Evolutionary conservation across 2,329 filamentous ascomycete species (phyloP), one percentile per base, ranked within the genome.

Genomic region (Pezicula carpinea): DNA sequence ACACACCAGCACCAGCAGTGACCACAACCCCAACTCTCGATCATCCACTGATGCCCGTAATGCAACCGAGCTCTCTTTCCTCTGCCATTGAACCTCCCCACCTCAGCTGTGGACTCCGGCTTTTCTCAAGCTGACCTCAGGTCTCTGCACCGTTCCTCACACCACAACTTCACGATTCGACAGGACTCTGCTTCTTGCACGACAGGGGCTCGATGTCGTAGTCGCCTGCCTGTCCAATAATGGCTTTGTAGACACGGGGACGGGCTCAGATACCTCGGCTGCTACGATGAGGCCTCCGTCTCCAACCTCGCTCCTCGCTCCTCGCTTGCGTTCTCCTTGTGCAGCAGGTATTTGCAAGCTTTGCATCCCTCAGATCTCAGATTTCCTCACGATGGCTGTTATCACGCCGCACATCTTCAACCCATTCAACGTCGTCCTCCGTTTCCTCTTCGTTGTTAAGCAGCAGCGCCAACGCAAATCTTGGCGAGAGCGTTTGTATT

Each of bases 321-420:
- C 34, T 36, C 17, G 34, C 34, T 36, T 36, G 34, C n/a, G 17
- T 36, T 36, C 17, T 36, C 34, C 34, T 36, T 36, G 34, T 36
- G 17, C 34, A 36, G 17, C 34, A 36, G 34, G 34, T 36, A 36
- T 36, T n/a, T 36, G 34, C 34, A 36, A 36, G 34, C 34, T 36
- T n/a, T 17, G 34, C 11, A 36, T 36, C n/a, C n/a, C 14, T 36
- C 11, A 36, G 11, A 36, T 36, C 34, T 36, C 34, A 36, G 14
- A 36, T 36, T 36, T 36, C 34, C 17, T 36, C 34, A n/a, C 15
- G 34, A 19, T n/a, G 34, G 17, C n/a, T 36, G 4, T 17, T n/a
- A 3, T 36, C 34, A n/a, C 34, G 34, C 34, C 34, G 11, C 17
- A n/a, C 14, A 36, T 36, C 34, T 36, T 17, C 17, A 36, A 36